These are phyloP conservation scores for Dimargaris verticillata DNA, from an alignment of 192 early-diverging fungal genomes.

Conservation along the genomic window DNA sequence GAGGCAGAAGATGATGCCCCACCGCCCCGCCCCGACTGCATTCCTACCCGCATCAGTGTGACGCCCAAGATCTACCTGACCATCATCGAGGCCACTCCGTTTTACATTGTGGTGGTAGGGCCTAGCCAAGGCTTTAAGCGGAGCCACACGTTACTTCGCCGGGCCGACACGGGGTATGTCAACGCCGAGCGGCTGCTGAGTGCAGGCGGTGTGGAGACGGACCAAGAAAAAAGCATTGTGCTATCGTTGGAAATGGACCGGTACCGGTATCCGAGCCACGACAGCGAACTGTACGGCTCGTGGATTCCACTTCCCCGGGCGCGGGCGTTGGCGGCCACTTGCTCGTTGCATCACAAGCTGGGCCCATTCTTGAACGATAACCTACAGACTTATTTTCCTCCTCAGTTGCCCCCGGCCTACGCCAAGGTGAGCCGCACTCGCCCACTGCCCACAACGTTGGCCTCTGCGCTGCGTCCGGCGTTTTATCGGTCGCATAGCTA, in stretches of 20 bases:
- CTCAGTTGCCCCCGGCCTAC: constrained; percentile 34
- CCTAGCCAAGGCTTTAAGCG: constrained; percentile 14
- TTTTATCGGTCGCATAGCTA: background rate
- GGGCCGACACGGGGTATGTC: constrained; percentile 70
- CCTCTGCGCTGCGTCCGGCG: background rate
- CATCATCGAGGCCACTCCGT: constrained; percentile 22
- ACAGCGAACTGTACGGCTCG: constrained; percentile 61
- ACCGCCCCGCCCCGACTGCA: constrained; percentile 10
- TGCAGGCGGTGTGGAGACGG: constrained; percentile 73
- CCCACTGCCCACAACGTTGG: background rate
- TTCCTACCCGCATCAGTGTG: constrained; percentile 3
- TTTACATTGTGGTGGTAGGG: constrained; percentile 8
- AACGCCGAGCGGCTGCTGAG: constrained; percentile 71
- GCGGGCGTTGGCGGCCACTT: constrained; percentile 62
- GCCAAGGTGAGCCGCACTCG: constrained; percentile 7
- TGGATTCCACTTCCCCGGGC: constrained; percentile 86
- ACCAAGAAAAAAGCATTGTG: constrained; percentile 68
- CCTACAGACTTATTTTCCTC: constrained; percentile 45
- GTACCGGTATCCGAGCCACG: constrained; percentile 51
- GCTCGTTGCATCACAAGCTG: constrained; percentile 57
- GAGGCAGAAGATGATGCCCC: constrained; percentile 5
- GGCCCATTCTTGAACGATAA: constrained; percentile 62
- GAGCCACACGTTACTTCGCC: constrained; percentile 52
- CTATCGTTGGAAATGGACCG: constrained; percentile 69
- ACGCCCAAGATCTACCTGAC: constrained; percentile 24